Base-by-base conservation (phyloP, 805 yeast species). In the Teunomyces barrocoloradensis region DNA sequence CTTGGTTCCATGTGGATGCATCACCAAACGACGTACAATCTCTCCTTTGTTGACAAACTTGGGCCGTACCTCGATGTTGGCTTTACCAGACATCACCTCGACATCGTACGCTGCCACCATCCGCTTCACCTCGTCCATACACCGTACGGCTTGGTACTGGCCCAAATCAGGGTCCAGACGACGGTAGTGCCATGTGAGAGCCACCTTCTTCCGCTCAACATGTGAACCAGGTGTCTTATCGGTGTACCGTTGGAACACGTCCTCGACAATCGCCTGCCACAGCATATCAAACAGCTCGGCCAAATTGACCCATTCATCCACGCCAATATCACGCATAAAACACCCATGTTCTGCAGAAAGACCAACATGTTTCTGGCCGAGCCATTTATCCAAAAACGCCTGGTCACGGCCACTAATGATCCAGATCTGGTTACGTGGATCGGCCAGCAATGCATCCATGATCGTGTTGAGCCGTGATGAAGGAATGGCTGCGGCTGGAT, bases 401-500 rank as follows among this genome's bases (percentile, higher is more conserved):
- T 88, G 96, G 65, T 94, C 99, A 56, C 99, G 81, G 2, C 99
- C 99, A 35, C 95, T 85, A 50, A 94, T 92, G 53, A 94, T 81
- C 99, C 99, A 94, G 37, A 94, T 84, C 62, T 83, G 85, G 68
- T 94, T 94, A 50, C 75, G 75, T 5, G 92, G 89, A 63, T 92
- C 98, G 11, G 74, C 73, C 2, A 85, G 74, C 45, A 94, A 73
- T 27, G 74, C 70, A 23, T 78, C 73, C 49, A 94, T 66, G 10
- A 86, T 80, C 6, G 73, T 66, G 45, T 80, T 74, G 39, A 94
- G 73, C 54, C 85, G 77, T 3, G 84, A 82, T 0, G 96, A 83
- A 2, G 99, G 99, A 36, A 94, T 87, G 0, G 99, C 99, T 0
- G 98, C 97, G n/a, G 92, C 89, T 1, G 99, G 99, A 57, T 94